These are phyloP conservation scores for Botrytis byssoidea DNA, from an alignment of 2,329 filamentous ascomycete species.

Conservation along the genomic window DNA sequence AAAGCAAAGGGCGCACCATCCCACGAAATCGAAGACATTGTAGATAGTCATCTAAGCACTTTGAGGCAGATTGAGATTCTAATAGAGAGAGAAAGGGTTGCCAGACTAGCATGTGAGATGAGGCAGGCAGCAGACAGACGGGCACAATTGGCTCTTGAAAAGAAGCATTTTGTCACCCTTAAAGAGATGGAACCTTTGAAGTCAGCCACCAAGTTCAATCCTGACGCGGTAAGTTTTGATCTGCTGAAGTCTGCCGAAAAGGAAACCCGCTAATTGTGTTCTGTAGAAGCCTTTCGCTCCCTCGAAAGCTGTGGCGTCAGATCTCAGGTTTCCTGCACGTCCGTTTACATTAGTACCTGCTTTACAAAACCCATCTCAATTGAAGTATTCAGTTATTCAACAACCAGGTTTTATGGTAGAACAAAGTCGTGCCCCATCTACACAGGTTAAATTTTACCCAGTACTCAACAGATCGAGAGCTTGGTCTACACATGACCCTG, in stretches of 20 bases:
- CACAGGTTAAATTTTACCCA: neutral
- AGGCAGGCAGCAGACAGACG: neutral
- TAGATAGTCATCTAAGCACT: neutral
- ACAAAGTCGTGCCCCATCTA: neutral
- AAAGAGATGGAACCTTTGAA: neutral
- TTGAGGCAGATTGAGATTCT: neutral
- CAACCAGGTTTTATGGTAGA: constrained; percentile 5
- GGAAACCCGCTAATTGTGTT: neutral
- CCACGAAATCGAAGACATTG: neutral
- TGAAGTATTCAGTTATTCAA: constrained; percentile 10
- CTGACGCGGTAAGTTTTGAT: constrained; percentile 11
- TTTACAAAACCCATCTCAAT: neutral
- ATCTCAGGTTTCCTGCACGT: neutral
- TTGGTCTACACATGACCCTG: neutral
- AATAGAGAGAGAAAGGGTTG: neutral
- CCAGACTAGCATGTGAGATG: neutral
- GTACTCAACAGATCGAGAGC: constrained; percentile 2
- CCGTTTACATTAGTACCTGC: neutral
- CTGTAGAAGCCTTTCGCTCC: constrained; percentile 3
- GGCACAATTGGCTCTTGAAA: neutral
- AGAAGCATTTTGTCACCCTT: neutral
- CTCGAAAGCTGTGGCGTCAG: neutral
- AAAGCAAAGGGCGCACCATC: neutral
- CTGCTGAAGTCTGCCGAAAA: neutral
- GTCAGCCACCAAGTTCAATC: constrained; percentile 13